phyloP scores from a whole-genome alignment of 257 asterid species.

The Primulina huaijiensis region DNA sequence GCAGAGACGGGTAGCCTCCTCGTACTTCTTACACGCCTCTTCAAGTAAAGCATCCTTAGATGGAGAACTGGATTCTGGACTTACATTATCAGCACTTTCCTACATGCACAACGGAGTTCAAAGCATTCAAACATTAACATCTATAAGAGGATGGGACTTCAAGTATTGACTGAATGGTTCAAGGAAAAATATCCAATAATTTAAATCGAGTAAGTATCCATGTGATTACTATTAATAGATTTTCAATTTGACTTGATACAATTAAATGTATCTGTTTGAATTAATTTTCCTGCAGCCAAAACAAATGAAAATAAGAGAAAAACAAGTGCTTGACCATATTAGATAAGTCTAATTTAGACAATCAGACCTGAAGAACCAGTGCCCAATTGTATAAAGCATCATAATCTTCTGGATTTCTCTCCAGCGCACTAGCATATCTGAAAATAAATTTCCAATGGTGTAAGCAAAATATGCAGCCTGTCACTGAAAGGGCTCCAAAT shows the following conservation, averaged over 20 bases:
- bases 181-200: conserved; percentile 17
- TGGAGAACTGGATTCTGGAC: conserved; percentile 79
- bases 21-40: conserved; percentile 95
- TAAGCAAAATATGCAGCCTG: conserved; percentile 21
- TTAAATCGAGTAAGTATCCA: conserved; percentile 6
- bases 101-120: conserved; percentile 39
- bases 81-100: conserved; percentile 99
- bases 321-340: conserved; percentile 14
- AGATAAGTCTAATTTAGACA: conserved; percentile 21
- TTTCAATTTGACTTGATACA: conserved; percentile 2
- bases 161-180: conserved; percentile 11
- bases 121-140: conserved; percentile 17
- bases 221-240: conserved; percentile 19
- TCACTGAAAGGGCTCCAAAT: conserved; percentile 17
- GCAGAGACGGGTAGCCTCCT: conserved; percentile 92
- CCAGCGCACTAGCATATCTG: conserved; percentile 92
- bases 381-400: conserved; percentile 99
- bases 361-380: conserved; percentile 87
- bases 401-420: conserved; percentile 88
- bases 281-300: conserved; percentile 12
- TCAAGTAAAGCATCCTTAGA: conserved; percentile 94
- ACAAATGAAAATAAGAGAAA: conserved; percentile 16
- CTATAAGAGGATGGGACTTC: conserved; percentile 20
- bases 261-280: too few relatives aligned
- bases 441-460: conserved; percentile 28